Evolutionary conservation across 768 basidiomycete genomes (phyloP).

Genomic region (Glaciozyma antarctica): DNA sequence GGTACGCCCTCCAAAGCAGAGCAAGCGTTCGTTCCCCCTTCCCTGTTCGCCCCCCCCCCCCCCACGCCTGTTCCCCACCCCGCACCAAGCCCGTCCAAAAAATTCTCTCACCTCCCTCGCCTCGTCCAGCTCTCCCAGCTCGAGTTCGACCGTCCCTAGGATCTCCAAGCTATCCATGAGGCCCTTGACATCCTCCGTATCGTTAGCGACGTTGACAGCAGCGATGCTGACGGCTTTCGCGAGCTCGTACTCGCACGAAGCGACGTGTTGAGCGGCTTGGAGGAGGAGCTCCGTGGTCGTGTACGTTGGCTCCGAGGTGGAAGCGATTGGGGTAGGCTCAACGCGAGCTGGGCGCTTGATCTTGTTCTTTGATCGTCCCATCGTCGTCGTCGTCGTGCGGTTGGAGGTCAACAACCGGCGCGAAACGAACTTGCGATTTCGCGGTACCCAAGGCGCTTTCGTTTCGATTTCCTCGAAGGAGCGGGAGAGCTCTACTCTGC

Average conservation of each 20-base stretch:
- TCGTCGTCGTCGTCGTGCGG: too few relatives aligned
- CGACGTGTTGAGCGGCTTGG: slow-evolving; percentile 26
- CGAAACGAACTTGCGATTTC: too few relatives aligned
- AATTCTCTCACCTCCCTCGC: slow-evolving; percentile 32
- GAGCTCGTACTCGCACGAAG: slow-evolving; percentile 20
- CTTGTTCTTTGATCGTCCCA: background rate
- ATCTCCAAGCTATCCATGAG: slow-evolving; percentile 29
- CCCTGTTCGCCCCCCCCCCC: background rate
- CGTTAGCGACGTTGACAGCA: slow-evolving; percentile 23
- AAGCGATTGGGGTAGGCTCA: background rate
- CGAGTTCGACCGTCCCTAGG: slow-evolving; percentile 32
- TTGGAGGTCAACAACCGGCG: too few relatives aligned
- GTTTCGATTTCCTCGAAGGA: too few relatives aligned
- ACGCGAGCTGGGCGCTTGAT: background rate
- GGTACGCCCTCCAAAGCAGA: background rate
- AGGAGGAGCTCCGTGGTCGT: slow-evolving; percentile 29
- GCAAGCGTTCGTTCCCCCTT: background rate
- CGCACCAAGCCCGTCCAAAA: background rate
- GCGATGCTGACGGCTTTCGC: slow-evolving; percentile 24
- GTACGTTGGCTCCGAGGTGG: background rate
- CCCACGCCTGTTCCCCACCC: background rate
- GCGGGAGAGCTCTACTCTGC: too few relatives aligned
- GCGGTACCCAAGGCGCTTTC: too few relatives aligned
- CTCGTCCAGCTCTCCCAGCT: slow-evolving; percentile 28
- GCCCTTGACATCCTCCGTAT: slow-evolving; percentile 11